Conservation (phyloP, 805 yeast genomes). For the Yueomyces sp. region DNA sequence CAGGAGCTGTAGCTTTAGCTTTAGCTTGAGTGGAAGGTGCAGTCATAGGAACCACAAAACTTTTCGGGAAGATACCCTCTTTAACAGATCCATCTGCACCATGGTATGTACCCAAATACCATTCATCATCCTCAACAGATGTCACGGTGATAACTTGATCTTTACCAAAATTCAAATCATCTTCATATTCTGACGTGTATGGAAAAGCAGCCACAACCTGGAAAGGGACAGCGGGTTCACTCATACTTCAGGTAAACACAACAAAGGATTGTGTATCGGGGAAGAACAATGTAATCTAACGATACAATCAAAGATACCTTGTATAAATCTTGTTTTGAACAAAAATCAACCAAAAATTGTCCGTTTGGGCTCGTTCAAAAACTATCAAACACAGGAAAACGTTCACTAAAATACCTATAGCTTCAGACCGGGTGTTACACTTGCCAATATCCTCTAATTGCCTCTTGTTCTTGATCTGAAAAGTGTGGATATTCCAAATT, state of each 20-base stretch:
- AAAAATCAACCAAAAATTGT: too few species aligned
- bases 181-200: conserved; percentile 60
- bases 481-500: too few species aligned
- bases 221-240: conserved; percentile 37
- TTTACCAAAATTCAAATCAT: conserved; percentile 60
- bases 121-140: conserved; percentile 77
- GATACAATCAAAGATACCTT: neutral
- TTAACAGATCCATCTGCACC: conserved; percentile 28
- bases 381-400: too few species aligned
- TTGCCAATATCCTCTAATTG: too few species aligned
- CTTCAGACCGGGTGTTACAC: too few species aligned
- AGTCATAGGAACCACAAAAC: conserved; percentile 44
- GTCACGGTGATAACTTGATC: conserved; percentile 67
- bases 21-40: neutral
- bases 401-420: too few species aligned
- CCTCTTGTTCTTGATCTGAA: too few species aligned
- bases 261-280: neutral
- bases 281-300: conserved; percentile 10
- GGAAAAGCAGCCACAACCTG: conserved; percentile 55
- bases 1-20: neutral
- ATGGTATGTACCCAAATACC: conserved; percentile 64
- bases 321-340: too few species aligned
- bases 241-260: conserved; percentile 6
- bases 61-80: conserved; percentile 78
- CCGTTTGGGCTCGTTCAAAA: too few species aligned